Conservation (phyloP, 2,329 filamentous ascomycete genomes). For the Colletotrichum sojae region DNA sequence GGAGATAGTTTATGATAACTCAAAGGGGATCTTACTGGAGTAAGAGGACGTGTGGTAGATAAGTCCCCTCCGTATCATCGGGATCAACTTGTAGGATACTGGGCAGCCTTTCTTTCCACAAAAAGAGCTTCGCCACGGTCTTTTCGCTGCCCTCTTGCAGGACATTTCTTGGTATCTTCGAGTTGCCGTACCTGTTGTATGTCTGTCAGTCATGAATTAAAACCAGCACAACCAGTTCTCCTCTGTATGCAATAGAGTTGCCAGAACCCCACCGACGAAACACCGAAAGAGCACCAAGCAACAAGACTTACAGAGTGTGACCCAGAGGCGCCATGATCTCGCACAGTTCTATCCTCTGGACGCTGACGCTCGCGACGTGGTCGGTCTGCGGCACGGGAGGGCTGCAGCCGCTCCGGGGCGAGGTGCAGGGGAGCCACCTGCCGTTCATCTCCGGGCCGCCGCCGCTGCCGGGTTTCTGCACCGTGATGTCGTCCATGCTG, state of each 20-base stretch:
- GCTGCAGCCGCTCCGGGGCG: neutral
- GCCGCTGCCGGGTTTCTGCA: slow-evolving; percentile 38
- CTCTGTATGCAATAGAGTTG: neutral
- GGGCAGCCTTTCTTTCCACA: slow-evolving; percentile 44
- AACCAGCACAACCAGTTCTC: too few relatives aligned
- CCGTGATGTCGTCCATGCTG: slow-evolving; percentile 46
- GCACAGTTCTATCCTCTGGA: slow-evolving; percentile 21
- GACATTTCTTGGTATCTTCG: slow-evolving; percentile 29
- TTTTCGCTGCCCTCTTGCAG: slow-evolving; percentile 43
- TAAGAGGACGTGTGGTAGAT: slow-evolving; percentile 46
- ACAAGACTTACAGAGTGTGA: slow-evolving; percentile 43
- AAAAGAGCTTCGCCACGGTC: slow-evolving; percentile 33
- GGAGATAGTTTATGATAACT: neutral
- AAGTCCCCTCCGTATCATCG: slow-evolving; percentile 36
- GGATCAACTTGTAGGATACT: slow-evolving; percentile 42
- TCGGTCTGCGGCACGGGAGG: neutral
- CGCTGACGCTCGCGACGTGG: neutral
- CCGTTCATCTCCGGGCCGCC: neutral
- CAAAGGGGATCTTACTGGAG: slow-evolving; percentile 42
- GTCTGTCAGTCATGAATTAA: neutral
- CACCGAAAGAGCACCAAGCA: too few relatives aligned
- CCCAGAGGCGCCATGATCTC: slow-evolving; percentile 46
- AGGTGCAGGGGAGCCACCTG: slow-evolving; percentile 15
- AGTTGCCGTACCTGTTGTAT: slow-evolving; percentile 42
- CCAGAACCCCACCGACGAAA: neutral